These are phyloP conservation scores for Omphalea diandra DNA, from an alignment of 441 rosid species.

Conservation along the genomic window DNA sequence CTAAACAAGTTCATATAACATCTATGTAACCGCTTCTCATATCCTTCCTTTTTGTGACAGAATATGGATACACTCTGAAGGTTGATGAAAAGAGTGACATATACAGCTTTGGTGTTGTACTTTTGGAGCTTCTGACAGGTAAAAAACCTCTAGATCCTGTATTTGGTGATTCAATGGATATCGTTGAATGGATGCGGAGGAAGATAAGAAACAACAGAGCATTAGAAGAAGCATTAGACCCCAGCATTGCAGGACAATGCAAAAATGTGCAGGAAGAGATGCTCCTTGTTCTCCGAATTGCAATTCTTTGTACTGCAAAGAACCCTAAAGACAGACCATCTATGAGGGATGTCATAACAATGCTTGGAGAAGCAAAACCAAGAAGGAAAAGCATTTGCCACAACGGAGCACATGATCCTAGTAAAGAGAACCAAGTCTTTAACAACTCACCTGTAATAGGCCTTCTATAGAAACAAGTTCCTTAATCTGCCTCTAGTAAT, in stretches of 20 bases:
- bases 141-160: constrained; percentile 80
- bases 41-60: constrained; percentile 31
- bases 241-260: constrained; percentile 72
- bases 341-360: constrained; percentile 72
- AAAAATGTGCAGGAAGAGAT: constrained; percentile 84
- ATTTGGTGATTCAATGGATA: constrained; percentile 70
- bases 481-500: neutral
- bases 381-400: constrained; percentile 71
- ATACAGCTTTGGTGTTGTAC: constrained; percentile 81
- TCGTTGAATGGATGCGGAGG: constrained; percentile 68
- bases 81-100: constrained; percentile 93
- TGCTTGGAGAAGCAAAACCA: constrained; percentile 94
- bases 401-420: constrained; percentile 27
- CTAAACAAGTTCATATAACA: neutral
- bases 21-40: neutral
- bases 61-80: constrained; percentile 89
- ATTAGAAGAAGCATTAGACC: constrained; percentile 60
- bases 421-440: constrained; percentile 48
- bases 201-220: constrained; percentile 52
- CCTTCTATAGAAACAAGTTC: constrained; percentile 33
- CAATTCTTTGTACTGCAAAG: constrained; percentile 77
- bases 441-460: constrained; percentile 46
- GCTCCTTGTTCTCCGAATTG: constrained; percentile 73
- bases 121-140: constrained; percentile 79
- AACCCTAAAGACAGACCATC: constrained; percentile 89